These are phyloP conservation scores for Hemisphaericaspora subhashii DNA, from an alignment of 1,139 yeast genomes.

Conservation along the genomic window DNA sequence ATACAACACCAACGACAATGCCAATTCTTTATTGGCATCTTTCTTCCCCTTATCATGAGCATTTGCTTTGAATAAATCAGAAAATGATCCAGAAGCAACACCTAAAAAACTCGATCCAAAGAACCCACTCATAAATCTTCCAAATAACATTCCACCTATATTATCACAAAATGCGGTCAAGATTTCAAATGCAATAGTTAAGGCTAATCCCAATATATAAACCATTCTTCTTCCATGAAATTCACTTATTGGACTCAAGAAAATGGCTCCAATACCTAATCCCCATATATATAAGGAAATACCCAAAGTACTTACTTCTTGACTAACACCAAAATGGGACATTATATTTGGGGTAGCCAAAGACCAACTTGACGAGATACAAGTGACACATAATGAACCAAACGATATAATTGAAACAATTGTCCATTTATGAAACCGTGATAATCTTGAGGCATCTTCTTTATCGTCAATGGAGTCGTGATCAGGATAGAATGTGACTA, in stretches of 20 bases:
- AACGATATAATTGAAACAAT: conserved; percentile 26
- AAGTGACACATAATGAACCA: conserved; percentile 31
- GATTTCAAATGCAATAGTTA: conserved; percentile 26
- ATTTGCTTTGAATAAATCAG: conserved; percentile 28
- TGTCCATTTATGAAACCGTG: conserved; percentile 28
- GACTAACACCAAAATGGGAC: conserved; percentile 24
- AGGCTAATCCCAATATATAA: conserved; percentile 24
- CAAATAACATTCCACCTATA: conserved; percentile 31
- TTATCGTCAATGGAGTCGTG: conserved; percentile 18
- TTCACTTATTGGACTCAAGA: conserved; percentile 35
- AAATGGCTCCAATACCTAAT: conserved; percentile 34
- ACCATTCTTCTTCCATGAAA: conserved; percentile 33
- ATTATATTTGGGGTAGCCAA: conserved; percentile 26
- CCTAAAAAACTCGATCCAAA: conserved; percentile 35
- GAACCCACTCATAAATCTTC: conserved; percentile 34
- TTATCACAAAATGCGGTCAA: conserved; percentile 29
- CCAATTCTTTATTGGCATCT: conserved; percentile 25
- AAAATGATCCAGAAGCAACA: conserved; percentile 36
- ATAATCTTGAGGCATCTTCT: conserved; percentile 25
- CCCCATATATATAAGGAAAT: conserved; percentile 32
- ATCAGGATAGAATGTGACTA: conserved; percentile 25
- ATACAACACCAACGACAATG: conserved; percentile 28
- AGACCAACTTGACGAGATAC: conserved; percentile 34
- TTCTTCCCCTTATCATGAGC: conserved; percentile 11
- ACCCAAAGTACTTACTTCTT: conserved; percentile 30